Conservation (phyloP, 2,329 filamentous ascomycete genomes). For the Sphaerulina vaccinii region DNA sequence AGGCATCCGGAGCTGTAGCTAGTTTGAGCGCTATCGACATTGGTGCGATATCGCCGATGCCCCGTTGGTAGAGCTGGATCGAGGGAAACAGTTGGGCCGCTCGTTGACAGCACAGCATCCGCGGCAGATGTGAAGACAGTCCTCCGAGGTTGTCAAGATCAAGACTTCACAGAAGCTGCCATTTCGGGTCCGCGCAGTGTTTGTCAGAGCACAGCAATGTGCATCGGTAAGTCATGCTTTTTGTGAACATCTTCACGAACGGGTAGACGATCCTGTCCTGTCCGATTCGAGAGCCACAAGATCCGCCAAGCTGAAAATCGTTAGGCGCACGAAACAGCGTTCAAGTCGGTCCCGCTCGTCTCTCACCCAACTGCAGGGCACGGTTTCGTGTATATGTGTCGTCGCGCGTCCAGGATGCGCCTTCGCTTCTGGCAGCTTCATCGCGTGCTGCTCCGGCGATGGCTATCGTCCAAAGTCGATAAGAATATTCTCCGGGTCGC, state of each 20-base stretch:
- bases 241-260: not conserved
- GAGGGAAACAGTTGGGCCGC: too few relatives aligned
- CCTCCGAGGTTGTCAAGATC: too few relatives aligned
- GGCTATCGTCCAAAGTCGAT: conserved; percentile 4
- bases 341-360: conserved; percentile 10
- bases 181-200: not conserved
- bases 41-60: not conserved
- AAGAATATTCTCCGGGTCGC: too few relatives aligned
- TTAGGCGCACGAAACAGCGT: conserved; percentile 5
- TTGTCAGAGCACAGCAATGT: not conserved
- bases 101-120: too few relatives aligned
- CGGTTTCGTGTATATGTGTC: conserved; percentile 11
- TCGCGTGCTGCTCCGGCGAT: conserved; percentile 1
- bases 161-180: not conserved
- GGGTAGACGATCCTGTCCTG: not conserved
- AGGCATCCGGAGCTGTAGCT: not conserved
- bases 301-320: conserved; percentile 6
- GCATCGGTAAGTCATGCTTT: not conserved
- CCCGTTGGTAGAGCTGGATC: too few relatives aligned
- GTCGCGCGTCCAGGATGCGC: not conserved
- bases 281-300: not conserved
- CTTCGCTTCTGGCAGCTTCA: conserved; percentile 1
- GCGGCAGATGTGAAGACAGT: too few relatives aligned
- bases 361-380: conserved; percentile 2
- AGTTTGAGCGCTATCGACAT: not conserved